Percentiles rank a stretch among this genome's conserved stretches.
Conservation (phyloP, 148 eudicot species). For the Rhododendron ferrugineum region DNA sequence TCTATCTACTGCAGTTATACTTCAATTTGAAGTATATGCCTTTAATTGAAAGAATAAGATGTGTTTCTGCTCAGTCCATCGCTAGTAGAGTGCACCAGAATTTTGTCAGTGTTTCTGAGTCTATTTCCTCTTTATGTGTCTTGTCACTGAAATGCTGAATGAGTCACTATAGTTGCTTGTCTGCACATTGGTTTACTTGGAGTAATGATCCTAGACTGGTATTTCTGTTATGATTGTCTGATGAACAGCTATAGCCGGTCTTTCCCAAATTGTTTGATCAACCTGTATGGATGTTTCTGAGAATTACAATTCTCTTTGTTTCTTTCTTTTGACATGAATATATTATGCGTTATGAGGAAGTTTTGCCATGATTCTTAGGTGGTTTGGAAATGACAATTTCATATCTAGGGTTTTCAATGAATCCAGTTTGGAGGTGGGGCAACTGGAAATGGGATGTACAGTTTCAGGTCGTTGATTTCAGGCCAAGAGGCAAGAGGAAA, state of each 20-base stretch:
- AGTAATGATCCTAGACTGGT: neutral
- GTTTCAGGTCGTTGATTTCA: neutral
- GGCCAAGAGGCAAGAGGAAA: neutral
- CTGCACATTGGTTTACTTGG: neutral
- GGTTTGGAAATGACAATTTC: neutral
- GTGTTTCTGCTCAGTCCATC: neutral
- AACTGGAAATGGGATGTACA: neutral
- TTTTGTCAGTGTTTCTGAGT: neutral
- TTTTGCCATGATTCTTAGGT: neutral
- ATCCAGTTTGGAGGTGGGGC: neutral
- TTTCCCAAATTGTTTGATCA: neutral
- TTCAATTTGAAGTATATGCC: neutral
- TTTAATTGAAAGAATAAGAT: constrained; percentile 14
- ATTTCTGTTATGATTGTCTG: neutral
- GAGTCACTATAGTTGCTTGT: neutral
- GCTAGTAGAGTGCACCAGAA: neutral
- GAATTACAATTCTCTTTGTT: neutral
- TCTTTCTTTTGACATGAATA: neutral
- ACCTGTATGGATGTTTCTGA: neutral
- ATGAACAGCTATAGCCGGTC: neutral
- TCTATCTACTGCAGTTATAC: constrained; percentile 21
- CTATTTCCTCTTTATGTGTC: neutral
- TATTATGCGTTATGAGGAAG: neutral
- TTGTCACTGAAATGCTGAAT: neutral
- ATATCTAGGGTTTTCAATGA: neutral